Base-by-base conservation (phyloP, 2,329 filamentous ascomycete species). In the Trichoderma koningii region DNA sequence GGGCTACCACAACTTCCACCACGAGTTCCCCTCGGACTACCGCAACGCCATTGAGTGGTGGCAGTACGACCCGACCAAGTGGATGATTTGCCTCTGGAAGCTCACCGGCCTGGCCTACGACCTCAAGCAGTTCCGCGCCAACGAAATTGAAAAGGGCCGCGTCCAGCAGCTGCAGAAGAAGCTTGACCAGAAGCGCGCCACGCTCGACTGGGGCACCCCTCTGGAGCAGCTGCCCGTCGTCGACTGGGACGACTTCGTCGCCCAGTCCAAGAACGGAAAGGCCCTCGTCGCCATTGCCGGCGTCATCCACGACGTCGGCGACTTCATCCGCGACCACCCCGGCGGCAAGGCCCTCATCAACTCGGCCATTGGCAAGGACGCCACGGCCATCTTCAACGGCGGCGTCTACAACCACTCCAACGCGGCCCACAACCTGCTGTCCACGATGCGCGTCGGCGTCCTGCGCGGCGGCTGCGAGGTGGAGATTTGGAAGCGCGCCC, bases 1-100 rank as follows among this genome's bases (percentile, higher is more conserved):
- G 80, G 92, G 92, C 34, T 96, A 96, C 82, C 92, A 96, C 85
- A 96, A 96, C 85, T 96, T 96, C 85, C 92, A 96, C 81, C 92
- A 96, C 84, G 92, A 96, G 78, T 96, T 96, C 80, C 92, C 92
- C 63, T 94, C 91, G 12, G 92, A 96, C 78, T 96, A 95, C 86
- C 91, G 92, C 76, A 96, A 96, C 76, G 92, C 91, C 68, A 94
- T 95, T 71, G 84, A 92, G 79, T 96, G 92, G 91, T 89, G 88
- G 81, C 92, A 96, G 76, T 96, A 96, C 74, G 92, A 96, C 77
- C 92, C 92, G 53, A 96, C 92, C 77, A 96, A 96, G 82, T 95
- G 92, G 91, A 85, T 81, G 75, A 96, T 96, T 82, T 92, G 88
- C 88, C 73, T 82, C 66, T 93, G 90, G 89, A 95, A 94, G 86